These are phyloP conservation scores for Eucalyptus dawsonii DNA, from an alignment of 345 rosid species.

Conservation along the genomic window DNA sequence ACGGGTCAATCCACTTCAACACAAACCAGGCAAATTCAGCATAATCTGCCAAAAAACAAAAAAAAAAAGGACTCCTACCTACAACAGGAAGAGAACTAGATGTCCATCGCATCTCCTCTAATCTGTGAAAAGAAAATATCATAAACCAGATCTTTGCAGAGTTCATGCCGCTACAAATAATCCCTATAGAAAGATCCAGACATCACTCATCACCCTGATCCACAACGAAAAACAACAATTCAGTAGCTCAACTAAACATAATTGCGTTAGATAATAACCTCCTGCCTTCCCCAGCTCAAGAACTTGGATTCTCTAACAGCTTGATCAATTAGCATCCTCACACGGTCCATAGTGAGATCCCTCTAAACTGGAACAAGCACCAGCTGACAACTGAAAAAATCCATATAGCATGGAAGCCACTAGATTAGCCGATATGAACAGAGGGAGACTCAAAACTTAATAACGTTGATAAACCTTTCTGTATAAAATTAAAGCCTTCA, in stretches of 20 bases:
- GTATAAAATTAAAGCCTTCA: neutral
- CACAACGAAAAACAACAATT: neutral
- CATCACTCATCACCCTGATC: neutral
- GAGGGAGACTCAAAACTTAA: neutral
- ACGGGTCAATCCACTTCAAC: neutral
- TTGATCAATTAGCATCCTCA: neutral
- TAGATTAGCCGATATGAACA: neutral
- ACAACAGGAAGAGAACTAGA: neutral
- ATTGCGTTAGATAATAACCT: neutral
- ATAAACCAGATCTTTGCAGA: neutral
- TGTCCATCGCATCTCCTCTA: neutral
- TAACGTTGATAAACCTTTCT: neutral
- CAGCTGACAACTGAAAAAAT: neutral
- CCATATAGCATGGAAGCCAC: neutral
- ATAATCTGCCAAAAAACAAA: no score
- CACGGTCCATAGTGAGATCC: neutral
- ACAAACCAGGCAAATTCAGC: neutral
- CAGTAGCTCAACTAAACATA: neutral
- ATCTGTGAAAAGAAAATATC: neutral
- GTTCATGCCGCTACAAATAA: neutral
- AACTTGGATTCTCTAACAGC: neutral
- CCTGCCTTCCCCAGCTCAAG: neutral
- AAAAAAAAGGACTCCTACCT: neutral
- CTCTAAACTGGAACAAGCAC: neutral
- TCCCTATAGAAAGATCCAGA: neutral